Conservation (phyloP, 1,139 yeast species). For the Eremothecium cymbalariae region DNA sequence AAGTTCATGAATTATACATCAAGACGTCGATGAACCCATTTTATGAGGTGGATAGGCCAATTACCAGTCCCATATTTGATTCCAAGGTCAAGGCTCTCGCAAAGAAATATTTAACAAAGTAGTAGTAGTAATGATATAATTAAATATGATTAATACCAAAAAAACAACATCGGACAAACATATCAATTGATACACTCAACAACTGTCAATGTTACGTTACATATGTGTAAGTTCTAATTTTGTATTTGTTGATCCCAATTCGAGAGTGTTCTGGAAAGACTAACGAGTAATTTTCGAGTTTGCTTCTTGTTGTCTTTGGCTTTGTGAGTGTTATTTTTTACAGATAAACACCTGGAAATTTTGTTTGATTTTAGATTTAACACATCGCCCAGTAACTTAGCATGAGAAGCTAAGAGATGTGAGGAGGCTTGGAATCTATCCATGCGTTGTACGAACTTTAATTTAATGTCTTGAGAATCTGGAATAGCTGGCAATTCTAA, state of each 20-base stretch:
- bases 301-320: constrained; percentile 7
- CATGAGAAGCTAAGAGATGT: constrained; percentile 16
- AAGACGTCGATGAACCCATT: constrained; percentile 84
- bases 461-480: constrained; percentile 2
- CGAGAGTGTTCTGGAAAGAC: constrained; percentile 14
- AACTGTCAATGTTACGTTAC: no score
- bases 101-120: constrained; percentile 51
- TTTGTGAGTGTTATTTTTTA: constrained; percentile 3
- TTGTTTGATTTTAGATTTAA: constrained; percentile 10
- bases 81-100: constrained; percentile 63
- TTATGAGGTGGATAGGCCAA: constrained; percentile 67
- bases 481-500: constrained; percentile 1
- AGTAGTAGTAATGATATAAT: no score
- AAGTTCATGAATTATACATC: constrained; percentile 78
- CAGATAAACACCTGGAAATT: constrained; percentile 9
- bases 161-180: no score
- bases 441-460: constrained; percentile 7
- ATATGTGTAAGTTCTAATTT: no score
- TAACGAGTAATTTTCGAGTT: constrained; percentile 13
- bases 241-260: no score
- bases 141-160: no score
- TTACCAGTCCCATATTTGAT: constrained; percentile 70
- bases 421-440: constrained; percentile 14
- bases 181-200: no score
- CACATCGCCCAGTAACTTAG: constrained; percentile 12